Evolutionary conservation across 441 rosid genomes (phyloP), one percentile per base, ranked within the genome.

Genomic region (Arabidopsis hybrid): DNA sequence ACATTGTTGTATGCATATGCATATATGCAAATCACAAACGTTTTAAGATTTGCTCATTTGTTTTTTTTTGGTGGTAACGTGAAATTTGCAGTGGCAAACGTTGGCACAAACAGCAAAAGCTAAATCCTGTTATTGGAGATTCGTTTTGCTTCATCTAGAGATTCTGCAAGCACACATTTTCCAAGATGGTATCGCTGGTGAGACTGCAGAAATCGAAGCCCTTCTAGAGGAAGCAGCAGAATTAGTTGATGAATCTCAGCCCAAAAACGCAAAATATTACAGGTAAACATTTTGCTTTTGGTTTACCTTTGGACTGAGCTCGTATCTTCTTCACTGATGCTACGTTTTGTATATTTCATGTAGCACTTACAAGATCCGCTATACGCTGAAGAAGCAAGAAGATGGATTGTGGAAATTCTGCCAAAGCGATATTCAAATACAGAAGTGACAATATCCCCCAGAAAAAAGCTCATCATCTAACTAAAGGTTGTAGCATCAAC

Each of bases 211-310:
- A 82, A 87, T 95, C 5, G 89, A 91, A 76, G 99, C 88, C 36
- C 83, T 82, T 64, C 65, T 95, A 13, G 93, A 95, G 82, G 99
- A 95, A 85, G 97, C 96, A 57, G 99, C 99, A 9, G 96, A 95
- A 78, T 88, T 95, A 83, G 94, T 92, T 67, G 96, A 91, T 57
- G 96, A 85, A 55, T 83, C 90, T 65, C 89, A 77, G 78, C 85
- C 82, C 60, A 84, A 83, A 79, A 88, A 91, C 58, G 88, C 92
- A 50, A 92, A 88, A 78, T 95, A 95, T 77, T 88, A 87, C 85
- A 86, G 99, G 99, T 91, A 56, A 39, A 51, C 42, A 35, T 34
- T 10, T 21, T 29, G 38, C 60, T 38, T 55, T 29, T 16, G 2
- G 26, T 17, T 40, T 32, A 8, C 32, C 36, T 57, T n/a, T 47